phyloP scores from a whole-genome alignment of 169 alveolate genomes.

The Cytauxzoon felis region DNA sequence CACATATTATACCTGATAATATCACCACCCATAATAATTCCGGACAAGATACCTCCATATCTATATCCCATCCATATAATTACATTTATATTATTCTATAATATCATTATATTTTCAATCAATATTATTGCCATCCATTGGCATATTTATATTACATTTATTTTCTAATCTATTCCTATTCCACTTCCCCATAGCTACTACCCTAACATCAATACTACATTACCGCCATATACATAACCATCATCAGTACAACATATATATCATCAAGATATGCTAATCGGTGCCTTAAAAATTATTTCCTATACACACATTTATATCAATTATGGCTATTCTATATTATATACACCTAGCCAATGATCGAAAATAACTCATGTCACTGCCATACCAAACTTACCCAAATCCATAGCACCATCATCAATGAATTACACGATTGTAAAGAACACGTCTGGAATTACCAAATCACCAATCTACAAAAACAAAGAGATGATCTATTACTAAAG shows the following conservation, averaged over 20 bases:
- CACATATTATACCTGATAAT: constrained; percentile 69
- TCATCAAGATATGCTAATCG: constrained; percentile 18
- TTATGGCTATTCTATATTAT: too few relatives aligned
- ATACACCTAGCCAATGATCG: constrained; percentile 20
- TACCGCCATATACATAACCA: too few relatives aligned
- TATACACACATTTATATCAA: neutral
- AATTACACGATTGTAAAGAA: constrained; percentile 52
- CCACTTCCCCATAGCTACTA: too few relatives aligned
- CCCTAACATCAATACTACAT: too few relatives aligned
- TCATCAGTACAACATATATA: too few relatives aligned
- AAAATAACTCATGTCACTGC: constrained; percentile 32
- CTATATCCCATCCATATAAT: neutral
- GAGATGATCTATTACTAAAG: constrained; percentile 39
- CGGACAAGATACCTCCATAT: constrained; percentile 67
- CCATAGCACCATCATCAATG: constrained; percentile 39
- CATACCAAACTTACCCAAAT: constrained; percentile 41
- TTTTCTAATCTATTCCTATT: too few relatives aligned
- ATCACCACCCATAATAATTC: constrained; percentile 75
- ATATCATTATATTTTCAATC: too few relatives aligned
- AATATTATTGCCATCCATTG: too few relatives aligned
- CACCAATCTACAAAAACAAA: constrained; percentile 26
- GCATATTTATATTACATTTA: too few relatives aligned
- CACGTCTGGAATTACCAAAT: constrained; percentile 42
- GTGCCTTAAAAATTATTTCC: constrained; percentile 13
- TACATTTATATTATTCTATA: neutral